Evolutionary conservation across 371 early-diverging fungal genomes (phyloP), one percentile per base, ranked within the genome.

Genomic region (Lichtheimia ramosa): DNA sequence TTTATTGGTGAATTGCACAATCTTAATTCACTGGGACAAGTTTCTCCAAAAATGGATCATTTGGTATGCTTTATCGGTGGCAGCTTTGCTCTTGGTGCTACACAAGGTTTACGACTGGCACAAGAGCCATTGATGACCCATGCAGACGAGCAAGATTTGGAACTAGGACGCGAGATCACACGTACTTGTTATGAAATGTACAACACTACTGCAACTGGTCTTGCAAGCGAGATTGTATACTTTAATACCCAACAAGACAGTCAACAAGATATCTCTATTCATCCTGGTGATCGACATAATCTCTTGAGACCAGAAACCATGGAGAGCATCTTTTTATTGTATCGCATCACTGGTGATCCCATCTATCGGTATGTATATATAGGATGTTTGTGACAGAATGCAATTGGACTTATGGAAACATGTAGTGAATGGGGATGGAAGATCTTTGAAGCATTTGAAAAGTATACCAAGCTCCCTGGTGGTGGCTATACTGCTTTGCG

Each of bases 41-140:
- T 46, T 7, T 46, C 46, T n/a, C 81, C 88, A 8, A 91, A 92
- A 59, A 93, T 96, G 94, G 95, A 95, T 59, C 97, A 96, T 70
- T 83, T 96, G 24, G 93, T 93, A 5, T 97, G 96, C 72, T 97
- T 96, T 73, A 75, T 92, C 34, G 94, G 92, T 12, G 96, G 94
- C 3, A 86, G 85, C 34, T 72, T 96, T 55, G 93, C 94, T 0
- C 70, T 96, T 3, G 90, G 77, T 53, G 92, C 89, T 20, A 92
- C 88, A 6, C 78, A 73, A 54, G 93, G 89, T 48, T 75, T 67
- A 40, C 58, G 66, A 48, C 34, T 79, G 13, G 40, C 50, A 27
- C 56, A 71, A n/a, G 39, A 34, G 7, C 63, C 59, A 1, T 51
- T 53, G 0, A 51, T 73, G 57, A 66, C 64, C 28, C 51, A 54